A percentile compares a stretch with the other conserved stretches of the same genome.
These are phyloP conservation scores for Arabis alpina DNA, from an alignment of 345 rosid genomes.

Conservation along the genomic window DNA sequence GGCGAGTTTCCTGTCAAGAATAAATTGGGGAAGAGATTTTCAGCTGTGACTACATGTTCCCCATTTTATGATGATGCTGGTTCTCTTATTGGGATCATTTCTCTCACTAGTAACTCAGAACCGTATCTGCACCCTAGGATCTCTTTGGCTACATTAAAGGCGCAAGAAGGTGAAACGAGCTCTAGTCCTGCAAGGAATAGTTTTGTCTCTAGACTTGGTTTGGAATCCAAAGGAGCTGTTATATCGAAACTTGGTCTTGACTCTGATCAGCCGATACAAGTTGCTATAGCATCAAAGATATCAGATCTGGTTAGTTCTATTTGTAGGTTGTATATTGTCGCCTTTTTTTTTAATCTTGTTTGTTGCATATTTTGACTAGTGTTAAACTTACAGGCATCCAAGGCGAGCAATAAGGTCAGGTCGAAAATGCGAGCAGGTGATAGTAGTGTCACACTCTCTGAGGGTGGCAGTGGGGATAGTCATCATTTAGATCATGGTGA, in stretches of 20 bases:
- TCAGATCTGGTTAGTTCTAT: slow-evolving; percentile 74
- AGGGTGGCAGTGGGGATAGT: slow-evolving; percentile 80
- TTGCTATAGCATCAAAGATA: slow-evolving; percentile 76
- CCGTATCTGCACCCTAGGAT: slow-evolving; percentile 48
- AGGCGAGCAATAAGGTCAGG: slow-evolving; percentile 72
- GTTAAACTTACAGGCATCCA: slow-evolving; percentile 61
- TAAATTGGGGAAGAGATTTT: slow-evolving; percentile 61
- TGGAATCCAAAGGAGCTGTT: slow-evolving; percentile 35
- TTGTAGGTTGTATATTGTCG: slow-evolving; percentile 36
- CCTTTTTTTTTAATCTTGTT: slow-evolving; percentile 24
- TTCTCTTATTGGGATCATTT: slow-evolving; percentile 65
- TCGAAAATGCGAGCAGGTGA: slow-evolving; percentile 69
- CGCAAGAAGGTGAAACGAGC: slow-evolving; percentile 50
- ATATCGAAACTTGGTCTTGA: slow-evolving; percentile 72
- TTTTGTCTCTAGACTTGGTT: slow-evolving; percentile 51
- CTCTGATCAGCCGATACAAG: slow-evolving; percentile 82
- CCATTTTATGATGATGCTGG: slow-evolving; percentile 74
- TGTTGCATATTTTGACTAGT: slow-evolving; percentile 42
- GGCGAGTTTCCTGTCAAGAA: slow-evolving; percentile 90
- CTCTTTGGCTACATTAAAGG: slow-evolving; percentile 39
- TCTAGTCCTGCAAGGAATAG: slow-evolving; percentile 47
- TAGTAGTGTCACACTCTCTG: slow-evolving; percentile 49
- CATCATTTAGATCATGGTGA: slow-evolving; percentile 62
- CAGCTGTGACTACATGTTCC: slow-evolving; percentile 59
- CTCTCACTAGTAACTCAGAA: slow-evolving; percentile 58